Base-by-base conservation (phyloP, 108 stramenopile genomes). In the Conticribra weissflogii region DNA sequence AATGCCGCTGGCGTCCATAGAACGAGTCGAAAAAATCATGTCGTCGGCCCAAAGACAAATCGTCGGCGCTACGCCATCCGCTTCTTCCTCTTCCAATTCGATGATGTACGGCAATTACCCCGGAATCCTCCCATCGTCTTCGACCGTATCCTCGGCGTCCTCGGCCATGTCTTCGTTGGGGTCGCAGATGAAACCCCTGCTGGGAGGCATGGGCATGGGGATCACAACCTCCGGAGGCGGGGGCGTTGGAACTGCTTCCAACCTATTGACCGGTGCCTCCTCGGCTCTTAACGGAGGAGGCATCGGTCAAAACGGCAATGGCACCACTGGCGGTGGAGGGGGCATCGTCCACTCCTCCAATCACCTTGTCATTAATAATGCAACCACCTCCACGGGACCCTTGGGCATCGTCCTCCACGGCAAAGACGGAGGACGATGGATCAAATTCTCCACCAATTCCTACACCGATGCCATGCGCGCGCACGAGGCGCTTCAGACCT, bases 1-100 rank as follows among this genome's bases (percentile, higher is more conserved):
- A 73, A 83, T 92, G 71, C 94, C 94, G 16, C 69, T 95, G 54
- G 88, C 89, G 12, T 80, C 78, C 30, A 92, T 95, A 24, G 94
- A 95, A 56, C 76, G 86, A n/a, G 86, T 95, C 3, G 94, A 95
- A 66, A 89, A 87, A 50, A 78, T 62, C 0, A 30, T 78, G 41
- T 45, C 77, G 21, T 66, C 77, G 2, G 70, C 77, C n/a, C 77
- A 81, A 65, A 59, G 25, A 31, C 47, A 54, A 16, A 47, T 53
- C 7, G 16, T 36, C n/a, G 62, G 63, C 30, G 45, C 50, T 22
- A 54, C 68, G 2, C 47, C 66, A 25, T 47, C 69, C 31, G 57
- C 72, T 48, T 44, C 57, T 29, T 56, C 50, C n/a, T 28, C 48
- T 48, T 24, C 28, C 45, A 44, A 66, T 53, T 46, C 44, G 17